These are phyloP conservation scores for Thielaviopsis cerberus DNA, from an alignment of 2,329 filamentous ascomycete species.

Conservation along the genomic window DNA sequence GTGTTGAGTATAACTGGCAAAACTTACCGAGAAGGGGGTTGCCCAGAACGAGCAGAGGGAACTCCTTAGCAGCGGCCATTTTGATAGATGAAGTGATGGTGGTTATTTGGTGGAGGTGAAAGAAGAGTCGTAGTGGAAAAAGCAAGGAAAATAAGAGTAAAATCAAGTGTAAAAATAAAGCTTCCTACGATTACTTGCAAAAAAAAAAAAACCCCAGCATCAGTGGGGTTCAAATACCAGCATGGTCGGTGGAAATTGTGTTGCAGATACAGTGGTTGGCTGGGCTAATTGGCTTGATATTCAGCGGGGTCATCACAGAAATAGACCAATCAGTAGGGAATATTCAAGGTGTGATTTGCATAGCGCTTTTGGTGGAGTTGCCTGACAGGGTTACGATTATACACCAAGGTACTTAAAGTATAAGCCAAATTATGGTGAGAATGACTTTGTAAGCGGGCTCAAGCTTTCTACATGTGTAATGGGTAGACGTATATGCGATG, in stretches of 20 bases:
- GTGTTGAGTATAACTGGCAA: not conserved
- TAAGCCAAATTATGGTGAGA: too few species aligned
- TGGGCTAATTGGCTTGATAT: not conserved
- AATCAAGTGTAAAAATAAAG: not conserved
- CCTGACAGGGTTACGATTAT: too few species aligned
- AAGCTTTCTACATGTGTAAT: too few species aligned
- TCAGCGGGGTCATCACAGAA: not conserved
- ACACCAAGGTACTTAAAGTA: too few species aligned
- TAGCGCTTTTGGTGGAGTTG: not conserved
- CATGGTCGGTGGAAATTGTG: not conserved
- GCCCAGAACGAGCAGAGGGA: conserved; percentile 80
- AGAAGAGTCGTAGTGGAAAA: not conserved
- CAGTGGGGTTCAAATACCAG: not conserved
- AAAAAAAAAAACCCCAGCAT: not conserved
- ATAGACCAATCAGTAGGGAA: not conserved
- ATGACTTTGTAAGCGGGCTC: too few species aligned
- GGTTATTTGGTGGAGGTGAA: not conserved
- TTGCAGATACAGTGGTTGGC: not conserved
- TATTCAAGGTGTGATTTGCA: not conserved
- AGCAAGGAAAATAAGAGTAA: not conserved
- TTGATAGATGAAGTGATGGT: conserved; percentile 15
- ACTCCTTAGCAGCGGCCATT: conserved; percentile 65
- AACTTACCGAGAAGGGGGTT: conserved; percentile 80
- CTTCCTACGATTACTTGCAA: not conserved
- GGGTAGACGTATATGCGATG: too few species aligned